Conservation (phyloP, 1,284 basidiomycete species). For the Paramarasmius palmivorus region DNA sequence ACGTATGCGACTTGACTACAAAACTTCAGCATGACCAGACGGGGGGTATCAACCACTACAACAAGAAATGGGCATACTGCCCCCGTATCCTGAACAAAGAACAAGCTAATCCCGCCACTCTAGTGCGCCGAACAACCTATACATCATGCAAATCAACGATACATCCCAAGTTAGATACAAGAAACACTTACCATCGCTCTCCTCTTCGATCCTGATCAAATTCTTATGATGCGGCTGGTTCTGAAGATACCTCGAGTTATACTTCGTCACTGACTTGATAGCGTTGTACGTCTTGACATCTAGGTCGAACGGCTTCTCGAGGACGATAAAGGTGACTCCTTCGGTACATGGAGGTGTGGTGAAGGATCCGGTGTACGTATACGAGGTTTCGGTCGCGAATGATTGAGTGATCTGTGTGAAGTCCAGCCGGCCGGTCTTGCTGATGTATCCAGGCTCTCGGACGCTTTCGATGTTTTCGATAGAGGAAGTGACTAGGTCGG, state of each 20-base stretch:
- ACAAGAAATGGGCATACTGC: no score
- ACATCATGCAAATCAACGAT: no score
- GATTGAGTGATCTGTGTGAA: neutral
- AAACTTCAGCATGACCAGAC: no score
- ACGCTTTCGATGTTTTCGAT: neutral
- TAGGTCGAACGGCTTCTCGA: neutral
- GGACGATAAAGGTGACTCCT: slow-evolving; percentile 5
- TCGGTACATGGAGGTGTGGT: slow-evolving; percentile 13
- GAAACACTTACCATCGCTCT: neutral
- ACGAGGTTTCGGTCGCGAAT: neutral
- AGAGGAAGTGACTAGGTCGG: neutral
- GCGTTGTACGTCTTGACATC: neutral
- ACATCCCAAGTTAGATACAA: no score
- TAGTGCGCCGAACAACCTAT: no score
- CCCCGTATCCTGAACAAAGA: no score
- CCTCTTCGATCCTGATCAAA: neutral
- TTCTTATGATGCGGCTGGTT: neutral
- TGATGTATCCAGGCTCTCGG: neutral
- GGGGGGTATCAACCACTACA: no score
- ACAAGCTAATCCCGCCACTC: no score
- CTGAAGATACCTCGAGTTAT: neutral
- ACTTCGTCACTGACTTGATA: neutral
- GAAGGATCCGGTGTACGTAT: slow-evolving; percentile 5
- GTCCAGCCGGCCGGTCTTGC: slow-evolving; percentile 5
- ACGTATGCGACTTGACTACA: no score